phyloP scores from a whole-genome alignment of 441 rosid genomes.

The Adansonia madagascariensis region DNA sequence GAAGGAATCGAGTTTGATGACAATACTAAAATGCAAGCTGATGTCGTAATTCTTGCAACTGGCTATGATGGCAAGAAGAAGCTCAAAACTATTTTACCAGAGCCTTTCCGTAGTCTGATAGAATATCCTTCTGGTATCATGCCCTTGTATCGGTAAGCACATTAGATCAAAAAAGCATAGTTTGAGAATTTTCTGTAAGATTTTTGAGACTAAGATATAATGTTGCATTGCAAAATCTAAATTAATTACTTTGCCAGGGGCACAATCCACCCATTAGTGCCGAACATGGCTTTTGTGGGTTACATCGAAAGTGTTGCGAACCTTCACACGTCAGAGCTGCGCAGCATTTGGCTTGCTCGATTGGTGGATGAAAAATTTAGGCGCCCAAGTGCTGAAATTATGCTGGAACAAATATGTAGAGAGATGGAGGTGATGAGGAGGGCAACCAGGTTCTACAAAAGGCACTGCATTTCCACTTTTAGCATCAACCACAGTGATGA shows the following conservation, averaged over 20 bases:
- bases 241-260: slow-evolving; percentile 48
- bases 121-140: slow-evolving; percentile 61
- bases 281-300: slow-evolving; percentile 76
- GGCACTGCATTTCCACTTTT: too few relatives aligned
- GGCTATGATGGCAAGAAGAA: slow-evolving; percentile 46
- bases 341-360: slow-evolving; percentile 68
- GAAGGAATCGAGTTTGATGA: slow-evolving; percentile 80
- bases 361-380: slow-evolving; percentile 55
- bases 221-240: background rate
- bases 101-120: slow-evolving; percentile 67
- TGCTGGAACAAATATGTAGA: slow-evolving; percentile 51
- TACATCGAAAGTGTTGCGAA: slow-evolving; percentile 39
- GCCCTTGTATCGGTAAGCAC: slow-evolving; percentile 75
- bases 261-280: slow-evolving; percentile 81
- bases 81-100: slow-evolving; percentile 66
- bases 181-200: background rate
- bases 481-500: too few relatives aligned
- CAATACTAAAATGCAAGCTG: slow-evolving; percentile 61
- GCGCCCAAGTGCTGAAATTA: slow-evolving; percentile 65
- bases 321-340: slow-evolving; percentile 76
- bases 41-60: too few relatives aligned
- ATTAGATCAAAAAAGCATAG: background rate
- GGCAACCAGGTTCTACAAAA: slow-evolving; percentile 58
- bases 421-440: slow-evolving; percentile 66
- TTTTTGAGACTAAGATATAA: background rate